Conservation (phyloP, 2,329 filamentous ascomycete species). For the Acephala macrosclerotiorum region DNA sequence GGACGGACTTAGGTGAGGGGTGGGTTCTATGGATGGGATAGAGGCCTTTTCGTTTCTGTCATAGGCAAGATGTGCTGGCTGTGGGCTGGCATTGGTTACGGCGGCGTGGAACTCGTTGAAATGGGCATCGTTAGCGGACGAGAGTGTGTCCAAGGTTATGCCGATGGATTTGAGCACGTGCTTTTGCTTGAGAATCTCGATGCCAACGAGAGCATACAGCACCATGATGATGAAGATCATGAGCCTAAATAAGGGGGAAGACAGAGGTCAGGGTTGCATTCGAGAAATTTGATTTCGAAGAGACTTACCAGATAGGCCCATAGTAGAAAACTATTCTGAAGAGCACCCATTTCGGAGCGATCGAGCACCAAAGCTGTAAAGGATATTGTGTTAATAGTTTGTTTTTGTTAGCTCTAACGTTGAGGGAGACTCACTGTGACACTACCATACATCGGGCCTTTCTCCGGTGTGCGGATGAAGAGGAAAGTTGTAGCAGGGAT, state of each 20-base stretch:
- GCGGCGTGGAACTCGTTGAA: constrained; percentile 17
- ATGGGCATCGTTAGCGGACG: constrained; percentile 11
- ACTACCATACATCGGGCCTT: constrained; percentile 67
- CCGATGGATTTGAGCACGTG: constrained; percentile 57
- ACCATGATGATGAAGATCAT: constrained; percentile 64
- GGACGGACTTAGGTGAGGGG: neutral
- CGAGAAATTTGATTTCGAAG: neutral
- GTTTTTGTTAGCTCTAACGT: constrained; percentile 46
- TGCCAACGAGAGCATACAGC: constrained; percentile 69
- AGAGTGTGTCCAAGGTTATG: constrained; percentile 38
- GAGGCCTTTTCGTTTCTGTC: neutral
- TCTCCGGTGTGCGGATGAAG: constrained; percentile 61
- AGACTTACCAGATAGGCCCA: constrained; percentile 66
- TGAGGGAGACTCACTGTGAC: constrained; percentile 48
- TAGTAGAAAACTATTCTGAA: constrained; percentile 79
- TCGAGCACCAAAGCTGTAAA: constrained; percentile 75
- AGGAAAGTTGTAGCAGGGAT: constrained; percentile 71
- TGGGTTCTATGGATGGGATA: neutral
- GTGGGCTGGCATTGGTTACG: neutral
- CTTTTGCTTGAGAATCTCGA: constrained; percentile 71
- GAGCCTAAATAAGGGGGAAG: constrained; percentile 55
- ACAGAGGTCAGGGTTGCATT: constrained; percentile 22
- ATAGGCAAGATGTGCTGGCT: neutral
- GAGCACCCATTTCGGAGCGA: constrained; percentile 68
- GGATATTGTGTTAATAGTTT: constrained; percentile 1